Conservation (phyloP, 2,329 filamentous ascomycete species). For the Elsinoe ampelina region DNA sequence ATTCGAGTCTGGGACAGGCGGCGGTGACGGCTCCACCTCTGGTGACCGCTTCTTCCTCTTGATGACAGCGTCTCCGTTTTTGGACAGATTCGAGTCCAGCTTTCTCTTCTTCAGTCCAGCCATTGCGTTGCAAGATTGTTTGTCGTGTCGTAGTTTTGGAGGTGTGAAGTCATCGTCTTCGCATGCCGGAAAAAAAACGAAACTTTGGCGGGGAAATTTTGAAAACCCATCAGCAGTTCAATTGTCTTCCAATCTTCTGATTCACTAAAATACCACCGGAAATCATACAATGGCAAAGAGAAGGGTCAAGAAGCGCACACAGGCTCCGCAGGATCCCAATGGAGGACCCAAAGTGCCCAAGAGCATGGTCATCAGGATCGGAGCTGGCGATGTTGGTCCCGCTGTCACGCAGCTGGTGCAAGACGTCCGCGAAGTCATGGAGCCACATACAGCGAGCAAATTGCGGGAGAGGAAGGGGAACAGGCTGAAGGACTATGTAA, state of each 20-base stretch:
- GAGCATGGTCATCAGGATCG: slow-evolving; percentile 97
- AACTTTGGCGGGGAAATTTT: neutral
- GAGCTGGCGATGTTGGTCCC: slow-evolving; percentile 83
- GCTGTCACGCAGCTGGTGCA: slow-evolving; percentile 85
- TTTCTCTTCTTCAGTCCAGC: slow-evolving; percentile 12
- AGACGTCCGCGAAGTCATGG: slow-evolving; percentile 89
- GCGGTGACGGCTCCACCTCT: slow-evolving; percentile 7
- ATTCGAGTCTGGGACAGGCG: slow-evolving; percentile 11
- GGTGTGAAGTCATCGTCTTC: neutral
- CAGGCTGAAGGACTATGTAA: slow-evolving; percentile 80
- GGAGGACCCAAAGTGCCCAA: slow-evolving; percentile 62
- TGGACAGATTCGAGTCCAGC: neutral
- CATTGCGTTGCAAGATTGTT: neutral
- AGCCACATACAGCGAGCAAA: slow-evolving; percentile 82
- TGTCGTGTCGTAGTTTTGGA: neutral
- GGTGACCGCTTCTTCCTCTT: slow-evolving; percentile 17
- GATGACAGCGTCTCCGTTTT: neutral
- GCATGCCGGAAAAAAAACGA: neutral
- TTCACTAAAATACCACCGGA: neutral
- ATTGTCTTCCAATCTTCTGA: neutral
- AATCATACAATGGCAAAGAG: slow-evolving; percentile 59
- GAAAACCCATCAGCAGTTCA: slow-evolving; percentile 14
- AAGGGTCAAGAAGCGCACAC: slow-evolving; percentile 77
- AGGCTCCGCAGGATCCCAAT: slow-evolving; percentile 37
- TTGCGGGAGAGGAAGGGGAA: slow-evolving; percentile 86